Conservation (phyloP, 768 basidiomycete species). For the Gyrodon lividus region DNA sequence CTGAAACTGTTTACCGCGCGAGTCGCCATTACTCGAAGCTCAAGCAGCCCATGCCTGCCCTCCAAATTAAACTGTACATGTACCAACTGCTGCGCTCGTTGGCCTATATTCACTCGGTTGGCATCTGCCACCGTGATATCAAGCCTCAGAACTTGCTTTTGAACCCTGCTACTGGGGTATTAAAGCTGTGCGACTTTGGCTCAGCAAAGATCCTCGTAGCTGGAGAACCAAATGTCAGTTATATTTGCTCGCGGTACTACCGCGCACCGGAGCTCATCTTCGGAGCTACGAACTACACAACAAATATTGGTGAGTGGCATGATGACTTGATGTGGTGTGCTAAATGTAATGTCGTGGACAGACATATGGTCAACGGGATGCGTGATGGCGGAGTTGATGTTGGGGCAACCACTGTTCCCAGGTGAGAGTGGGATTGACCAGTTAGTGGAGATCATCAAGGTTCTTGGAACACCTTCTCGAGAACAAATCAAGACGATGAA, state of each 20-base stretch:
- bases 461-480: constrained; percentile 94
- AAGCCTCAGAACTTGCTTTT: constrained; percentile 98
- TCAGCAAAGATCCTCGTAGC: constrained; percentile 98
- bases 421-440: constrained; percentile 99
- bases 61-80: constrained; percentile 99
- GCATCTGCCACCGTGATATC: constrained; percentile 99
- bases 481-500: constrained; percentile 99
- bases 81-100: constrained; percentile 97
- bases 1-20: constrained; percentile 98
- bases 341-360: constrained; percentile 30
- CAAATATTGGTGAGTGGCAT: constrained; percentile 85
- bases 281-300: constrained; percentile 99
- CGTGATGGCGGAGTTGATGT: constrained; percentile 99
- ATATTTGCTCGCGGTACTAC: constrained; percentile 99
- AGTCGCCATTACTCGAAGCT: constrained; percentile 99
- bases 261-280: constrained; percentile 99
- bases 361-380: constrained; percentile 99
- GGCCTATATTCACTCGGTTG: constrained; percentile 98
- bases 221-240: constrained; percentile 98
- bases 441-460: constrained; percentile 99
- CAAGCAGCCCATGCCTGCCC: constrained; percentile 99
- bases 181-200: constrained; percentile 99
- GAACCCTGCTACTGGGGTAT: constrained; percentile 93
- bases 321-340: not conserved
- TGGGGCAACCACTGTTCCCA: constrained; percentile 98